These are phyloP conservation scores for Grosmannia clavigera DNA, from an alignment of 2,329 filamentous ascomycete species.

Conservation along the genomic window DNA sequence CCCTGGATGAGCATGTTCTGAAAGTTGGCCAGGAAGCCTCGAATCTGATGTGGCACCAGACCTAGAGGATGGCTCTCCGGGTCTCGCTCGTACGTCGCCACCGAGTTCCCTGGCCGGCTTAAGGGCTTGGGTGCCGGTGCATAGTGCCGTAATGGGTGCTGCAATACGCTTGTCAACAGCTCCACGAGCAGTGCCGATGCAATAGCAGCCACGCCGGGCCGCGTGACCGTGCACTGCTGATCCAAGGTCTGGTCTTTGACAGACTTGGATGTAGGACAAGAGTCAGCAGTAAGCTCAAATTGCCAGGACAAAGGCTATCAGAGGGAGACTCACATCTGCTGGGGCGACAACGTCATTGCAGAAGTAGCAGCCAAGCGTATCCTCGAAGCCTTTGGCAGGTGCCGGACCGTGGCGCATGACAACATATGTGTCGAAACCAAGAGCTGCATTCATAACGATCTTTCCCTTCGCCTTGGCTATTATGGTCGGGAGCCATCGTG, in stretches of 20 bases:
- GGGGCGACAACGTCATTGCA: constrained; percentile 97
- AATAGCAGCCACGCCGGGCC: constrained; percentile 83
- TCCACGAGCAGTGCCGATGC: constrained; percentile 88
- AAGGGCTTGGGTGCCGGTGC: constrained; percentile 41
- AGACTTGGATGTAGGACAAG: constrained; percentile 34
- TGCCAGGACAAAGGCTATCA: not conserved
- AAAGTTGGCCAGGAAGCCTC: constrained; percentile 64
- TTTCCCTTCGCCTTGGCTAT: constrained; percentile 91
- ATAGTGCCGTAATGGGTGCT: constrained; percentile 63
- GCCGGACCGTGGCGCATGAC: constrained; percentile 88
- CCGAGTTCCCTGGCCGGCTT: constrained; percentile 21
- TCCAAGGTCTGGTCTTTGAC: constrained; percentile 91
- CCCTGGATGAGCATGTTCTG: constrained; percentile 62
- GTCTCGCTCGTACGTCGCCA: constrained; percentile 37
- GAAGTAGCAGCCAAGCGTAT: constrained; percentile 87
- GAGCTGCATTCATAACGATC: constrained; percentile 90
- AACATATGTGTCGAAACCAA: constrained; percentile 94
- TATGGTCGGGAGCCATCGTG: constrained; percentile 86
- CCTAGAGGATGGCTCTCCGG: constrained; percentile 49
- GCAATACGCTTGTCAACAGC: constrained; percentile 72
- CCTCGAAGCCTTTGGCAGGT: constrained; percentile 38
- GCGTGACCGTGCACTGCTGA: constrained; percentile 94
- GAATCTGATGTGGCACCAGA: constrained; percentile 67
- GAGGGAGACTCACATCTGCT: constrained; percentile 58
- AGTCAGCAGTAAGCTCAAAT: not conserved